These are phyloP conservation scores for Malassezia pachydermatis DNA, from an alignment of 1,284 basidiomycete genomes.

Conservation along the genomic window DNA sequence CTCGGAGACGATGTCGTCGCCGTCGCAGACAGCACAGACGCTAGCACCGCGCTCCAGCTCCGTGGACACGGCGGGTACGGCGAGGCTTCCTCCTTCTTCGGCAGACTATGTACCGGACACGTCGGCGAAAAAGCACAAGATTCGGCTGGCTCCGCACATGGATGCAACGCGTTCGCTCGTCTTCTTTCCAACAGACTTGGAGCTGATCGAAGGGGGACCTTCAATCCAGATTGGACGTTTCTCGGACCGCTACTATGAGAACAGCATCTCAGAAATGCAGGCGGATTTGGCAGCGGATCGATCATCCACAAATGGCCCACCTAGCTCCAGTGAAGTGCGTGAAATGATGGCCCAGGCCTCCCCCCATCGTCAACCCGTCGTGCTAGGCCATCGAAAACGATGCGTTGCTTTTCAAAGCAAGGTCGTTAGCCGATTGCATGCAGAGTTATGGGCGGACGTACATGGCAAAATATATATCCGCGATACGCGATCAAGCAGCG, in stretches of 20 bases:
- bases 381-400: conserved; percentile 32
- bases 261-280: no score
- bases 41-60: no score
- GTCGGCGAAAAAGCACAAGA: not conserved
- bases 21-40: no score
- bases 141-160: conserved; percentile 83
- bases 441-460: conserved; percentile 74
- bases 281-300: no score
- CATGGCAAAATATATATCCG: conserved; percentile 68
- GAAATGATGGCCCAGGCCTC: no score
- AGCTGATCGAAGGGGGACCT: conserved; percentile 54
- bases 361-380: conserved; percentile 8
- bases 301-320: no score
- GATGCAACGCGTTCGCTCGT: conserved; percentile 77
- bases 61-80: no score
- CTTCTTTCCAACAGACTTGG: conserved; percentile 83
- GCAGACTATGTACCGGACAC: no score
- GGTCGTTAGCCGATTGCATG: conserved; percentile 85
- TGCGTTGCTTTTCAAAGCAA: conserved; percentile 82
- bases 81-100: not conserved
- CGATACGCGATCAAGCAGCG: conserved; percentile 80
- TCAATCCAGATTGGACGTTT: conserved; percentile 20
- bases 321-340: no score
- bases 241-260: not conserved
- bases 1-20: no score